Conservation (phyloP, 768 basidiomycete genomes). For the Russula olivacea region DNA sequence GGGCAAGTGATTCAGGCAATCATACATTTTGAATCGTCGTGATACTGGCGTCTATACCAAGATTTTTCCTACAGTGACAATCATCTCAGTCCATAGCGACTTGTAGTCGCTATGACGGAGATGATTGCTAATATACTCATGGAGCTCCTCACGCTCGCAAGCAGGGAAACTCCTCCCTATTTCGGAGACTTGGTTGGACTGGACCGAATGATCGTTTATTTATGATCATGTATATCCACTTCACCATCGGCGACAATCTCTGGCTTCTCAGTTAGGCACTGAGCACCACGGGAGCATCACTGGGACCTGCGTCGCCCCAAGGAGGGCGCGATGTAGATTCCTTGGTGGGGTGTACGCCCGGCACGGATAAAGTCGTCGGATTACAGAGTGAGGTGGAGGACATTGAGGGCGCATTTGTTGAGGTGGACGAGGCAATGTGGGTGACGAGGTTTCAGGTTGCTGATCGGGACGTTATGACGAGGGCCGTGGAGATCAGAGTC, state of each 20-base stretch:
- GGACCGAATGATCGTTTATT: no score
- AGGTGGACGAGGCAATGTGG: constrained; percentile 9
- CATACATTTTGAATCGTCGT: not conserved
- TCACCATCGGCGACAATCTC: no score
- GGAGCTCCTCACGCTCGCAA: not conserved
- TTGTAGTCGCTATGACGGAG: not conserved
- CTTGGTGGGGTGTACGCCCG: constrained; percentile 41
- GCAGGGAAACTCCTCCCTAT: no score
- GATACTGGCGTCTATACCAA: not conserved
- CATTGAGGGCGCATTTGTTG: constrained; percentile 18
- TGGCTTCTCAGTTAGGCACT: no score
- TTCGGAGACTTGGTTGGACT: no score
- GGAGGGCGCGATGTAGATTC: constrained; percentile 36
- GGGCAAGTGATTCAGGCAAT: not conserved
- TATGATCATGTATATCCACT: no score
- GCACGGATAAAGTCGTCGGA: constrained; percentile 24
- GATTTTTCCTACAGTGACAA: not conserved
- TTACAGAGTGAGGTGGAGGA: constrained; percentile 16
- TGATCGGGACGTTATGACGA: no score
- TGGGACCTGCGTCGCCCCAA: no score
- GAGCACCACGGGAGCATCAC: no score
- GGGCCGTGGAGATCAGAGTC: no score
- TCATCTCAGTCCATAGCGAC: no score
- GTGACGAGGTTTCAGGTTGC: not conserved
- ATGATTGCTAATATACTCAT: not conserved